These are phyloP conservation scores for Huntiella abstrusa DNA, from an alignment of 2,329 filamentous ascomycete genomes.

Conservation along the genomic window DNA sequence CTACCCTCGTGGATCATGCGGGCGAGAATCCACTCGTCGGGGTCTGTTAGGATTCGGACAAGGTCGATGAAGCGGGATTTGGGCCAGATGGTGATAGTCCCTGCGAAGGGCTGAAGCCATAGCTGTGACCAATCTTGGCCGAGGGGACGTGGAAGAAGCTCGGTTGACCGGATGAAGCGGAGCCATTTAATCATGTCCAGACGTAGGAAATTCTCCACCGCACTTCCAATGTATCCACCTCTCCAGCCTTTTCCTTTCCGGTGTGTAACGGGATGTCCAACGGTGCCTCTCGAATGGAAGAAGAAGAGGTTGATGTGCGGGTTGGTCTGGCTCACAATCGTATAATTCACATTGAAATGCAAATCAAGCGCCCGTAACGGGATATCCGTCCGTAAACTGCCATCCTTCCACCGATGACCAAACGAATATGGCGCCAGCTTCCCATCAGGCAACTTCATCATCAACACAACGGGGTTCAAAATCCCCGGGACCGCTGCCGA, in stretches of 20 bases:
- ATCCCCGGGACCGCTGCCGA: constrained; percentile 94
- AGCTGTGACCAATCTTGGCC: constrained; percentile 95
- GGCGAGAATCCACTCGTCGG: constrained; percentile 52
- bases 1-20: constrained; percentile 83
- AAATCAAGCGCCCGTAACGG: constrained; percentile 85
- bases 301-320: constrained; percentile 98
- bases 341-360: constrained; percentile 97
- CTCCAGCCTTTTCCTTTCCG: constrained; percentile 87
- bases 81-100: constrained; percentile 93
- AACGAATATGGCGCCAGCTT: constrained; percentile 79
- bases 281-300: constrained; percentile 82
- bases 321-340: constrained; percentile 75
- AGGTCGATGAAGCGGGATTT: constrained; percentile 65
- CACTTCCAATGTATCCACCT: constrained; percentile 82
- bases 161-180: constrained; percentile 78
- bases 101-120: constrained; percentile 87
- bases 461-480: constrained; percentile 80
- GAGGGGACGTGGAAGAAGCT: constrained; percentile 72
- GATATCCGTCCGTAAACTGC: constrained; percentile 83
- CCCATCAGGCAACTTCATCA: constrained; percentile 68
- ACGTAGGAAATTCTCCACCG: constrained; percentile 86
- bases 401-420: constrained; percentile 98
- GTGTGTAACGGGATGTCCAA: constrained; percentile 86
- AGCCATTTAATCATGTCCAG: constrained; percentile 96
- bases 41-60: constrained; percentile 69